Conservation (phyloP, 179 eudicot genomes). For the Beta macrorhiza region DNA sequence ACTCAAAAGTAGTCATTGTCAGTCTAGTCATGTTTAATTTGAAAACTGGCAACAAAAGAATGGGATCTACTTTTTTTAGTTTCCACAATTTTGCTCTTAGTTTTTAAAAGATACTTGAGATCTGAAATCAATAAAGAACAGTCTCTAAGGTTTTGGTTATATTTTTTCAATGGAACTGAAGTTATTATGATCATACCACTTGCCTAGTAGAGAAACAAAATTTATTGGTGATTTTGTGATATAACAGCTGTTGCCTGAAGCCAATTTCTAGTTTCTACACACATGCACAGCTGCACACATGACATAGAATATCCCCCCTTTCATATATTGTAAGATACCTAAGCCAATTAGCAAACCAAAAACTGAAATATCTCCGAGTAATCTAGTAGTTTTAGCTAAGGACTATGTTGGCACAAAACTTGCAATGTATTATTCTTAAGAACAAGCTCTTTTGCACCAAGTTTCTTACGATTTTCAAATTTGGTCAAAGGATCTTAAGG, state of each 20-base stretch:
- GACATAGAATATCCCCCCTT: too few relatives aligned
- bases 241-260: background rate
- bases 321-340: background rate
- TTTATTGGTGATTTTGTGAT: background rate
- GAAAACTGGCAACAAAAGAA: too few relatives aligned
- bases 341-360: background rate
- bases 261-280: background rate
- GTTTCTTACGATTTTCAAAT: background rate
- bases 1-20: too few relatives aligned
- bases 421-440: background rate
- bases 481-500: background rate
- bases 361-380: background rate
- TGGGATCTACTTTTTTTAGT: too few relatives aligned
- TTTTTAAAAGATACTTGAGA: too few relatives aligned
- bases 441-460: background rate
- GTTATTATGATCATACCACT: background rate
- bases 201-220: background rate
- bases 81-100: too few relatives aligned
- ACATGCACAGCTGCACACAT: too few relatives aligned
- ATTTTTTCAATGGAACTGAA: background rate
- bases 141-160: background rate
- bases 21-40: too few relatives aligned
- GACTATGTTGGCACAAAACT: background rate
- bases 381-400: background rate
- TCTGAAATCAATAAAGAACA: too few relatives aligned